Evolutionary conservation across 1,284 basidiomycete species (phyloP).

Genomic region (Microbotryum lychnidis-dioicae): DNA sequence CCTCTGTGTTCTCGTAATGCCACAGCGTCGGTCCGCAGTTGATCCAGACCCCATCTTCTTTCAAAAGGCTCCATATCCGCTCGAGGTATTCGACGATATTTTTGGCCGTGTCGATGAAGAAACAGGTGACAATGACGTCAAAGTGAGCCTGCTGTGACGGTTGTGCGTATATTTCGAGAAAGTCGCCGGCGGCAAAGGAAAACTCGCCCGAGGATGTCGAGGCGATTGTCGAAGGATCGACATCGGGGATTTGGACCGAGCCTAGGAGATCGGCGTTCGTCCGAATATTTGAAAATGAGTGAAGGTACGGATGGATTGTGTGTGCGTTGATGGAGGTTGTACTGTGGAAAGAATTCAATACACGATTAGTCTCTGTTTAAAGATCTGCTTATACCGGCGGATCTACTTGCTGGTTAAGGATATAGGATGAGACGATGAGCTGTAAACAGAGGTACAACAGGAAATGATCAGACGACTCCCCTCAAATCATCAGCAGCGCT

Average conservation of each 20-base stretch:
- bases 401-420: conserved; percentile 23
- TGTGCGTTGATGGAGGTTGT: conserved; percentile 59
- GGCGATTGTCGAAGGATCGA: conserved; percentile 65
- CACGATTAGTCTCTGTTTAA: too few relatives aligned
- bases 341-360: conserved; percentile 41
- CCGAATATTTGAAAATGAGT: conserved; percentile 73
- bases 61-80: conserved; percentile 68
- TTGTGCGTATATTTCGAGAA: conserved; percentile 73
- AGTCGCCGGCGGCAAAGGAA: conserved; percentile 83
- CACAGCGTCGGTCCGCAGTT: conserved; percentile 88
- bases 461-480: conserved; percentile 43
- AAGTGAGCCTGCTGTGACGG: conserved; percentile 49
- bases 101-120: conserved; percentile 95
- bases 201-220: conserved; percentile 49
- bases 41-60: conserved; percentile 80
- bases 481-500: conserved; percentile 54
- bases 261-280: conserved; percentile 56
- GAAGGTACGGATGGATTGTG: conserved; percentile 76
- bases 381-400: too few relatives aligned
- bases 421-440: conserved; percentile 22
- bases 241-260: conserved; percentile 67
- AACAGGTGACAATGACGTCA: conserved; percentile 88
- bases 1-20: conserved; percentile 86
- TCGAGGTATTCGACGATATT: conserved; percentile 85
- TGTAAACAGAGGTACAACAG: neutral